Conservation (phyloP, 2,329 filamentous ascomycete genomes). For the Ophiostoma sp. region DNA sequence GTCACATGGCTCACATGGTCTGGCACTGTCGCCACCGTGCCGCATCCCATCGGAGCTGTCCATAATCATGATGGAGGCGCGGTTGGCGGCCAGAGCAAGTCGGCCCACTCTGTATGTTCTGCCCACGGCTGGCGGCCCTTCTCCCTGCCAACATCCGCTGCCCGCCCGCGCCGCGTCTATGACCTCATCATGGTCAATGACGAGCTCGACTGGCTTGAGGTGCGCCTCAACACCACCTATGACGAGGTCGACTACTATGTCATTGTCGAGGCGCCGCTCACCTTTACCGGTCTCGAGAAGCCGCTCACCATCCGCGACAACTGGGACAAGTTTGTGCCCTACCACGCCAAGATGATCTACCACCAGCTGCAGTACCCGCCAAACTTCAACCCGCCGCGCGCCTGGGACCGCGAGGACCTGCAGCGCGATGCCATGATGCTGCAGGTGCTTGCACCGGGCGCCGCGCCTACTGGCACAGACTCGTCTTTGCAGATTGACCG, state of each 20-base stretch:
- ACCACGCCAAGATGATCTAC: conserved; percentile 57
- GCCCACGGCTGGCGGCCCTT: conserved; percentile 39
- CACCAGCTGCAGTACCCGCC: conserved; percentile 46
- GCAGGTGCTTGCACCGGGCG: conserved; percentile 43
- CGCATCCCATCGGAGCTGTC: background rate
- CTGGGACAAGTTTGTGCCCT: conserved; percentile 48
- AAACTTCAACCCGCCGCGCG: conserved; percentile 37
- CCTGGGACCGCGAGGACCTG: conserved; percentile 47
- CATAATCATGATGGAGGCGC: background rate
- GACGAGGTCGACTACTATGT: conserved; percentile 60
- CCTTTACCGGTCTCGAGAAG: conserved; percentile 55
- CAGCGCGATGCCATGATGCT: conserved; percentile 52
- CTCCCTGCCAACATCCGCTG: conserved; percentile 12
- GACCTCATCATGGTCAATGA: conserved; percentile 59
- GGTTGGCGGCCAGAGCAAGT: background rate
- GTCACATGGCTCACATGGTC: conserved; percentile 19
- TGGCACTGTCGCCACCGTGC: background rate
- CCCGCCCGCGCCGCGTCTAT: conserved; percentile 46
- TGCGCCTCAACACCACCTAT: conserved; percentile 55
- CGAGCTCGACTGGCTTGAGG: conserved; percentile 62
- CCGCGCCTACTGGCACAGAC: background rate
- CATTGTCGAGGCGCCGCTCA: conserved; percentile 54
- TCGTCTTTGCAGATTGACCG: conserved; percentile 10
- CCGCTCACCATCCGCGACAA: conserved; percentile 49
- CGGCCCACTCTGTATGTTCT: conserved; percentile 33